Percentiles rank a stretch among this genome's conserved stretches.
Conservation (phyloP, 352 stramenopile species). For the Plasmopara muralis region DNA sequence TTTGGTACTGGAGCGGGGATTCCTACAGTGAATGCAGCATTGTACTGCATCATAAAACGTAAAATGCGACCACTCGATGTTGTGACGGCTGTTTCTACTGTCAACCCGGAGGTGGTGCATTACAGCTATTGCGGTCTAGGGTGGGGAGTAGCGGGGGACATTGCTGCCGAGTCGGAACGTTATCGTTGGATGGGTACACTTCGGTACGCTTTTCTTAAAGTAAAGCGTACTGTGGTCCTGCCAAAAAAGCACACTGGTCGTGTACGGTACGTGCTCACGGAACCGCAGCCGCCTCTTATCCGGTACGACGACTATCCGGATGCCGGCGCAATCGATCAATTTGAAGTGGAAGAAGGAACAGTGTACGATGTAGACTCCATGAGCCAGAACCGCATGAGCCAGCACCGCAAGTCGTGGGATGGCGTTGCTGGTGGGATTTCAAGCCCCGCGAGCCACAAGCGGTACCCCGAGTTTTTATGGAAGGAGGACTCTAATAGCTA, state of each 20-base stretch:
- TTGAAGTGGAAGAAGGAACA: slow-evolving; percentile 75
- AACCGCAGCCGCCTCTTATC: slow-evolving; percentile 52
- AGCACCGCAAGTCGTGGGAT: slow-evolving; percentile 60
- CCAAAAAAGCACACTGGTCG: slow-evolving; percentile 60
- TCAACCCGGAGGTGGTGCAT: slow-evolving; percentile 57
- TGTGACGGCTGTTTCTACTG: slow-evolving; percentile 50
- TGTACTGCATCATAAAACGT: slow-evolving; percentile 81
- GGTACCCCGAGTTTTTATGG: slow-evolving; percentile 56
- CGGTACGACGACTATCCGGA: slow-evolving; percentile 75
- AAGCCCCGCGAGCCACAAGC: slow-evolving; percentile 54
- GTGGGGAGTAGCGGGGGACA: slow-evolving; percentile 70
- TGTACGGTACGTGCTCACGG: slow-evolving; percentile 61
- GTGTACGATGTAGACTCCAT: slow-evolving; percentile 58
- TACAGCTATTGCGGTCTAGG: slow-evolving; percentile 81
- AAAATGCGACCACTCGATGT: slow-evolving; percentile 78
- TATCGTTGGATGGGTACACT: slow-evolving; percentile 73
- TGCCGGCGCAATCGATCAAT: slow-evolving; percentile 68
- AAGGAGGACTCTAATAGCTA: slow-evolving; percentile 55
- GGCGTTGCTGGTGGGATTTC: slow-evolving; percentile 45
- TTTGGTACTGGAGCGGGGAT: slow-evolving; percentile 70
- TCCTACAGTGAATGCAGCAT: slow-evolving; percentile 49
- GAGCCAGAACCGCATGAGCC: slow-evolving; percentile 35
- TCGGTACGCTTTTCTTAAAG: slow-evolving; percentile 72
- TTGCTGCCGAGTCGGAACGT: slow-evolving; percentile 69
- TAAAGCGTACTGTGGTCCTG: slow-evolving; percentile 52